Evolutionary conservation across 2,329 filamentous ascomycete genomes (phyloP).

Genomic region (Xylaria digitata): DNA sequence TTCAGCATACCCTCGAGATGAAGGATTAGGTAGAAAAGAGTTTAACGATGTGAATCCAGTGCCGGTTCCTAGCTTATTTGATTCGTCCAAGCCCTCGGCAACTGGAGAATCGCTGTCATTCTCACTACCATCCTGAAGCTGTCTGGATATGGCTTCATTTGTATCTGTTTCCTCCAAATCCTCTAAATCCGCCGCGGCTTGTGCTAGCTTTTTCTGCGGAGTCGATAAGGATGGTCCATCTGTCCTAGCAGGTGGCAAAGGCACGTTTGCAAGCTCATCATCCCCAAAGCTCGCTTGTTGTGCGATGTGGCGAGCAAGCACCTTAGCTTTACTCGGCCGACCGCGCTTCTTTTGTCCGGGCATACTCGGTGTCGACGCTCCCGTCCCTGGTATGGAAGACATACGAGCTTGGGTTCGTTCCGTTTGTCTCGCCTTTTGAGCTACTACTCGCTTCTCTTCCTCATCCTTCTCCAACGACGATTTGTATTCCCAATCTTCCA

Average conservation of each 20-base stretch:
- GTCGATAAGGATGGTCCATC: constrained; percentile 55
- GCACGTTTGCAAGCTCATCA: constrained; percentile 45
- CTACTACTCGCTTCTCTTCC: constrained; percentile 45
- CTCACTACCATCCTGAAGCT: constrained; percentile 41
- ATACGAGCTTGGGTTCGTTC: constrained; percentile 37
- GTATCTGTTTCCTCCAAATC: constrained; percentile 46
- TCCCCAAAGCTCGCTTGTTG: constrained; percentile 39
- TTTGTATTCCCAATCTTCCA: constrained; percentile 68
- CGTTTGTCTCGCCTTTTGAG: constrained; percentile 38
- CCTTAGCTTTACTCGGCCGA: constrained; percentile 47
- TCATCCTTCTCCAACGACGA: constrained; percentile 59
- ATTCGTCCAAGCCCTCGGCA: constrained; percentile 16
- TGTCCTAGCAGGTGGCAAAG: constrained; percentile 46
- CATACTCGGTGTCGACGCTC: constrained; percentile 20
- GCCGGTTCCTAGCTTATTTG: not conserved
- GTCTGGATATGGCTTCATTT: constrained; percentile 46
- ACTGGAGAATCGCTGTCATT: constrained; percentile 16
- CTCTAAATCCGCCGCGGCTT: constrained; percentile 35
- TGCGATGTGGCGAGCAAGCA: constrained; percentile 41
- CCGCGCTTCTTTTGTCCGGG: constrained; percentile 42
- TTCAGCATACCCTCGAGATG: constrained; percentile 37
- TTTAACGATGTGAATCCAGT: constrained; percentile 17
- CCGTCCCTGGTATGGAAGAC: constrained; percentile 18
- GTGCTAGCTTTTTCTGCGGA: constrained; percentile 50
- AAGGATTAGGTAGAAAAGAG: constrained; percentile 24